Conservation (phyloP, 345 rosid species). For the Corchorus capsularis region DNA sequence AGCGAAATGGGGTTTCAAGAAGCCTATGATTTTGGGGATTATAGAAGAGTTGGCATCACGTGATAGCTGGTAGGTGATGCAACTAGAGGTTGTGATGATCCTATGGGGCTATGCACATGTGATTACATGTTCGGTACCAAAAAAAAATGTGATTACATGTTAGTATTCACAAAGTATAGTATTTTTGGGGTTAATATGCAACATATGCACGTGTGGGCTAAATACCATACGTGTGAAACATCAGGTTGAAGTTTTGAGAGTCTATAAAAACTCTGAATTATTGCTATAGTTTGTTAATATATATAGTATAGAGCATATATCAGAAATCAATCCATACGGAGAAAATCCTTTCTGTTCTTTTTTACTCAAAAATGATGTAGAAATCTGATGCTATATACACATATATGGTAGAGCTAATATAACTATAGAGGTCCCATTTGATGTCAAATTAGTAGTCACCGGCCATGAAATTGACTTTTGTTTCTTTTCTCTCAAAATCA, state of each 20-base stretch:
- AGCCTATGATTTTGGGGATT: not conserved
- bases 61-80: conserved; percentile 22
- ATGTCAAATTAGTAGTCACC: conserved; percentile 25
- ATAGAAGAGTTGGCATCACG: conserved; percentile 21
- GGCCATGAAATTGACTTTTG: conserved; percentile 19
- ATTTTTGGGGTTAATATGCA: not conserved
- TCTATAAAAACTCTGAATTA: not conserved
- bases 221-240: not conserved
- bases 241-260: not conserved
- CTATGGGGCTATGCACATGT: conserved; percentile 28
- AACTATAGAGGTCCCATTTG: conserved; percentile 8
- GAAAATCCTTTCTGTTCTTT: not conserved
- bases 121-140: conserved; percentile 33
- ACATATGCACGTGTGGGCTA: conserved; percentile 21
- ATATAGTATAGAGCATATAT: not conserved
- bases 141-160: conserved; percentile 33
- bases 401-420: too few species aligned
- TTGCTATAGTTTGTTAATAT: not conserved
- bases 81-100: conserved; percentile 17
- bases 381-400: not conserved
- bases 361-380: not conserved
- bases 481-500: conserved; percentile 15
- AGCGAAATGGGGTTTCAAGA: not conserved
- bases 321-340: not conserved
- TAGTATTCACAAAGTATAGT: not conserved